Percentiles rank a stretch among this genome's conserved stretches.
Evolutionary conservation across 768 basidiomycete genomes (phyloP).

Genomic region (Macrocybe gigantea): DNA sequence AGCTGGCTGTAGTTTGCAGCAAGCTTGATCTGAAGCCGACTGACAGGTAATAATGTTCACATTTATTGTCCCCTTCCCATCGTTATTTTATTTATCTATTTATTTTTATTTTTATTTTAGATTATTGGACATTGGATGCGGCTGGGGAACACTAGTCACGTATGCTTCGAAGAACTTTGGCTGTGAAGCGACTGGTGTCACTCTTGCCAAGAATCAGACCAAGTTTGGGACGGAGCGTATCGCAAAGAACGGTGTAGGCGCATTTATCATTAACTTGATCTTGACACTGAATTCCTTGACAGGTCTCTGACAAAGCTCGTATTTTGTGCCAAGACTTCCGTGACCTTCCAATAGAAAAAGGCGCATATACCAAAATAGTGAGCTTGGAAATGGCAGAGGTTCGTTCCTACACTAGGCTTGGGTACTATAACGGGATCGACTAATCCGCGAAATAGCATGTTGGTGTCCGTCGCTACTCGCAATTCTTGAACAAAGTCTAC

Average conservation of each 20-base stretch:
- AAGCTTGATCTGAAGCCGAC: slow-evolving; percentile 86
- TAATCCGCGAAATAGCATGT: slow-evolving; percentile 57
- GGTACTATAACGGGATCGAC: background rate
- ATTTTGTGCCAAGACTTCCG: slow-evolving; percentile 93
- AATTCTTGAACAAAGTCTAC: slow-evolving; percentile 90
- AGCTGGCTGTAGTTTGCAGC: slow-evolving; percentile 90
- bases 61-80: background rate
- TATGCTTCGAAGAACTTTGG: slow-evolving; percentile 96
- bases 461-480: slow-evolving; percentile 85
- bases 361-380: slow-evolving; percentile 90
- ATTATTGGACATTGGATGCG: slow-evolving; percentile 83
- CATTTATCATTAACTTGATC: background rate
- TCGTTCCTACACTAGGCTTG: slow-evolving; percentile 8
- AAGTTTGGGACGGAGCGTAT: slow-evolving; percentile 91
- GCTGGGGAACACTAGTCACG: slow-evolving; percentile 94
- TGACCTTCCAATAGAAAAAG: slow-evolving; percentile 71
- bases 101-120: slow-evolving; percentile 22
- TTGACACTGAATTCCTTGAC: background rate
- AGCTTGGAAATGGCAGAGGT: slow-evolving; percentile 98
- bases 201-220: slow-evolving; percentile 86
- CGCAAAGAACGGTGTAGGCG: slow-evolving; percentile 61
- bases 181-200: slow-evolving; percentile 96
- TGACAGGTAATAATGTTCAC: slow-evolving; percentile 43
- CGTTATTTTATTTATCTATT: slow-evolving; percentile 13
- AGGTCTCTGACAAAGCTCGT: slow-evolving; percentile 65